Evolutionary conservation across 2,329 filamentous ascomycete genomes (phyloP), one percentile per base, ranked within the genome.

Genomic region (Sporothrix brasiliensis): DNA sequence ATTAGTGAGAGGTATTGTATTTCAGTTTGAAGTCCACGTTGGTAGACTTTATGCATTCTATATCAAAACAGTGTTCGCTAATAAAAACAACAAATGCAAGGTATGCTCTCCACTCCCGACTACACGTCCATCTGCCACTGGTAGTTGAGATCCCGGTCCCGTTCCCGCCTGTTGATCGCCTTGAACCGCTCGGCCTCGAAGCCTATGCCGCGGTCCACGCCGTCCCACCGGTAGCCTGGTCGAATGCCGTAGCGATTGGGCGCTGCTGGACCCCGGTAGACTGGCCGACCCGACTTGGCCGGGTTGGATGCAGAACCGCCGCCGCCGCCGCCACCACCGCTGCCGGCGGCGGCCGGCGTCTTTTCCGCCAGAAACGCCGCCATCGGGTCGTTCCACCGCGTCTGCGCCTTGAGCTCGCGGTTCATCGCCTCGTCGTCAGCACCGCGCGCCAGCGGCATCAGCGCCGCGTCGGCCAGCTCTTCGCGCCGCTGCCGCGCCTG

Each of bases 131-230:
- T 95, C 83, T 97, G 92, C 95, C 94, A 99, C 44, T 91, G 89
- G 80, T 97, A 98, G 76, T 94, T 89, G 77, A 98, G 80, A 44
- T 90, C 90, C 79, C 92, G 91, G 75, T 91, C 88, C 78, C 93
- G 89, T 76, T 89, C 88, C 75, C 87, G 87, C 75, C 88, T 84
- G 79, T 97, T 97, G 74, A 94, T 83, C 2, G 93, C 92, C 78
- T 91, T 93, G 81, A 98, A 98, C 82, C 94, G 91, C 78, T 97
- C 91, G 73, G 88, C 91, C 82, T 99, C 95, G 78, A 97, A 98
- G 0, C 94, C 94, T 81, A 93, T 99, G 24, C 92, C 86, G 74
- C 95, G 86, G 83, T 99, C 95, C 21, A 99, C 95, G 6, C 96
- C 95, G 83, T 99, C 95, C 95, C 95, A 99, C 74, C 92, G 85